Base-by-base conservation (phyloP, 1,284 basidiomycete species). In the Sanguinoderma infundibulare region DNA sequence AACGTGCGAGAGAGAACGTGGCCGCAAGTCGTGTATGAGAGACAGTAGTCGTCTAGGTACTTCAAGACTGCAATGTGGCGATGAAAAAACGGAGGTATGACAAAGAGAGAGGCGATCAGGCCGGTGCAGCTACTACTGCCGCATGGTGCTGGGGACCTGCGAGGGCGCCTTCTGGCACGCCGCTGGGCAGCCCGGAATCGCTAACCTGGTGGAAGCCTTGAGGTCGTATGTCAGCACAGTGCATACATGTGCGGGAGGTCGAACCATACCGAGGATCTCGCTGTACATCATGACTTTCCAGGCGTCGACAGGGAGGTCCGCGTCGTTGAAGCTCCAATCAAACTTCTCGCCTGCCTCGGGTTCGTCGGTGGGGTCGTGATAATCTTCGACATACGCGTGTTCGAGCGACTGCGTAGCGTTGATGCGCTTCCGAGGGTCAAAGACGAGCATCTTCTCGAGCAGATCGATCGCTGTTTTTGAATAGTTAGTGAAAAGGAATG, bases 211-310 rank as follows among this genome's bases (percentile, higher is more conserved):
- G 90, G 81, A 92, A 92, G 70, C 91, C 90, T 92, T 63, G 55
- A 17, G 44, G 40, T 46, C 55, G 60, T 17, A 20, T 14, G 30
- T 38, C 30, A 20, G 59, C n/a, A n/a, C n/a, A 46, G 26, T 5
- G 24, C 22, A n/a, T 32, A 22, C 15, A n/a, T 2, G 20, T 24
- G 35, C 6, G 24, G 39, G 36, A 10, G 24, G 5, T 62, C 14
- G 54, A 6, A 15, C 79, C 89, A 64, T 68, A 94, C 94, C 94
- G n/a, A 96, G 81, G 67, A 96, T 96, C 78, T 96, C 94, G 70
- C 88, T 91, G 80, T 96, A 96, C 94, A 96, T 96, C 94, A 96
- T 96, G 71, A 98, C 97, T 80, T 98, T 98, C 97, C 97, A 99
- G 3, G 95, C 98, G 74, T 99, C 97, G 26, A 99, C 94, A 0